These are phyloP conservation scores for Physocladia obscura DNA, from an alignment of 192 early-diverging fungal genomes.

Conservation along the genomic window DNA sequence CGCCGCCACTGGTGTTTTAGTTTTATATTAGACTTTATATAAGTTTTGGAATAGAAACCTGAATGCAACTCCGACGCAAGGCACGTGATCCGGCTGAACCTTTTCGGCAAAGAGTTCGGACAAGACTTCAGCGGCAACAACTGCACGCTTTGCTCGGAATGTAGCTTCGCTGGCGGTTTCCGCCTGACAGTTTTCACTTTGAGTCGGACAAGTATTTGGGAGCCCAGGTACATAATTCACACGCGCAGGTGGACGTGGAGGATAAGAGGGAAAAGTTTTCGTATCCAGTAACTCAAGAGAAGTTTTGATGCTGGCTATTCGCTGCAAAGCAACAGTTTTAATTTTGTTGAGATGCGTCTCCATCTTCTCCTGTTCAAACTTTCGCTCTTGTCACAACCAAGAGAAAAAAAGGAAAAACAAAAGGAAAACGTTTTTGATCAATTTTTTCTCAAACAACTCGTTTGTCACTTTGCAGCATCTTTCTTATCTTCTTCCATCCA, in stretches of 20 bases:
- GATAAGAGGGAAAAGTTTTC: too few species aligned
- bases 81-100: slow-evolving; percentile 28
- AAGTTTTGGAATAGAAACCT: slow-evolving; percentile 20
- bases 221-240: too few species aligned
- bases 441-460: too few species aligned
- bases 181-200: too few species aligned
- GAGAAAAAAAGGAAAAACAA: neutral
- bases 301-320: too few species aligned
- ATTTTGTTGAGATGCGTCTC: too few species aligned
- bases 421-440: neutral
- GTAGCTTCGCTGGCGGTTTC: neutral
- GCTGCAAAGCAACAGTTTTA: too few species aligned
- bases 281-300: too few species aligned
- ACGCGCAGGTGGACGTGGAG: too few species aligned
- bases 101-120: slow-evolving; percentile 27
- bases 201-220: too few species aligned
- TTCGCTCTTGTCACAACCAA: neutral
- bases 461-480: slow-evolving; percentile 30
- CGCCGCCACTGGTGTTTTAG: slow-evolving; percentile 34
- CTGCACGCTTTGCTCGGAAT: neutral
- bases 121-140: slow-evolving; percentile 17
- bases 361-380: neutral
- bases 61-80: slow-evolving; percentile 33
- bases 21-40: neutral
- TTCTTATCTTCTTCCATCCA: slow-evolving; percentile 43